A percentile compares a stretch with the other conserved stretches of the same genome.
These are phyloP conservation scores for Cordyceps cicadae DNA, from an alignment of 2,329 filamentous ascomycete genomes.

Conservation along the genomic window DNA sequence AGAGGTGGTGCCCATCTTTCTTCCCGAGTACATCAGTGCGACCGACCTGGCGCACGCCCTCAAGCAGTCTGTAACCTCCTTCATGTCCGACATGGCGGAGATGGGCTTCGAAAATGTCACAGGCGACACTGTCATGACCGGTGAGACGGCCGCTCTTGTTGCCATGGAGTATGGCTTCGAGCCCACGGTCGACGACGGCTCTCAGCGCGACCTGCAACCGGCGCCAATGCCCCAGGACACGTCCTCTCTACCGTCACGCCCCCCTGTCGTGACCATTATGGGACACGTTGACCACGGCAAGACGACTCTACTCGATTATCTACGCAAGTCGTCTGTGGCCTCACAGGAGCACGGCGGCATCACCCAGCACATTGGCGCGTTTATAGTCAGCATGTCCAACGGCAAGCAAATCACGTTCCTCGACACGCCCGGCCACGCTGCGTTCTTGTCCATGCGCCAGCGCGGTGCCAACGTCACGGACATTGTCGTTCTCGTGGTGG, in stretches of 20 bases:
- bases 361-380: constrained; percentile 96
- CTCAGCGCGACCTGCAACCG: constrained; percentile 61
- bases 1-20: constrained; percentile 52
- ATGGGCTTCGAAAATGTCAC: constrained; percentile 85
- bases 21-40: constrained; percentile 92
- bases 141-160: constrained; percentile 83
- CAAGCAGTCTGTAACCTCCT: constrained; percentile 60
- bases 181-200: constrained; percentile 62
- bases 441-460: constrained; percentile 92
- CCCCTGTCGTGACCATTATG: constrained; percentile 98
- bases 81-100: constrained; percentile 67
- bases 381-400: constrained; percentile 78
- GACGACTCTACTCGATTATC: constrained; percentile 87
- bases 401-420: constrained; percentile 93
- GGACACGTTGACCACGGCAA: constrained; percentile 98
- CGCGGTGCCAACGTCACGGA: constrained; percentile 93
- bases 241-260: constrained; percentile 60
- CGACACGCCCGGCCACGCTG: constrained; percentile 92
- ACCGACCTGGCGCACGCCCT: constrained; percentile 69
- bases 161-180: constrained; percentile 91
- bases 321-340: constrained; percentile 86
- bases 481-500: constrained; percentile 91
- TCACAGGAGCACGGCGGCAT: constrained; percentile 92
- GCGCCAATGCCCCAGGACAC: constrained; percentile 61
- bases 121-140: constrained; percentile 77